These are phyloP conservation scores for Tilletia walkeri DNA, from an alignment of 1,284 basidiomycete genomes.

Conservation along the genomic window DNA sequence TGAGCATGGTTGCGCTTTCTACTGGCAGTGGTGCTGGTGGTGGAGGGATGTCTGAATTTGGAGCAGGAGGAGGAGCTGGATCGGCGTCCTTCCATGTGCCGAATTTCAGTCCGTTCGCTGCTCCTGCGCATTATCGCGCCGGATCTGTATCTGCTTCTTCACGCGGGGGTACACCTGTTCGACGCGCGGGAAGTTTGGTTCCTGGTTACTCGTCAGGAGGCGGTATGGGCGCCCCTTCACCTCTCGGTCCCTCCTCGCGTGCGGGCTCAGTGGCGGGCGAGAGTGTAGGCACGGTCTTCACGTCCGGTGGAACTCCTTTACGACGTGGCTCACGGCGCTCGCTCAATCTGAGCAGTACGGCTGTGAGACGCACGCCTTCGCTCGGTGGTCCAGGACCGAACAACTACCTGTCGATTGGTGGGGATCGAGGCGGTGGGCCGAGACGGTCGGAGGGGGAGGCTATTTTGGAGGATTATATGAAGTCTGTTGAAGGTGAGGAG, in stretches of 20 bases:
- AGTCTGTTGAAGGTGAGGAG: conserved; percentile 4
- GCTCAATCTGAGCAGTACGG: conserved; percentile 14
- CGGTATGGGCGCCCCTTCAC: background rate
- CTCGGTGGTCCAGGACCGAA: background rate
- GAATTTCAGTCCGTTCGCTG: conserved; percentile 11
- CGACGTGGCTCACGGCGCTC: background rate
- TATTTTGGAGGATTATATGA: background rate
- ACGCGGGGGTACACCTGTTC: background rate
- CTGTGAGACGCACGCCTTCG: conserved; percentile 2
- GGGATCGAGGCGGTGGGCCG: background rate
- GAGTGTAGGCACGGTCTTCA: conserved; percentile 6
- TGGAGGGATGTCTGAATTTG: background rate
- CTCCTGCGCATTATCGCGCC: background rate
- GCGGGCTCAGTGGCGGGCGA: conserved; percentile 6
- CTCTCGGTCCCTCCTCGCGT: background rate
- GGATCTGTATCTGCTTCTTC: background rate
- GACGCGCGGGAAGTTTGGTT: background rate
- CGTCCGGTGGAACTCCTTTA: background rate
- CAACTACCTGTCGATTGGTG: background rate
- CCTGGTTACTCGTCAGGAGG: background rate
- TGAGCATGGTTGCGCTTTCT: conserved; percentile 5
- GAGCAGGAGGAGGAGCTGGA: background rate
- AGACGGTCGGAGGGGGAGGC: conserved; percentile 9
- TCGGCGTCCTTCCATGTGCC: conserved; percentile 1
- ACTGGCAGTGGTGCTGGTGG: background rate